These are phyloP conservation scores for Umbelopsis isabellina DNA, from an alignment of 192 early-diverging fungal species.

Conservation along the genomic window DNA sequence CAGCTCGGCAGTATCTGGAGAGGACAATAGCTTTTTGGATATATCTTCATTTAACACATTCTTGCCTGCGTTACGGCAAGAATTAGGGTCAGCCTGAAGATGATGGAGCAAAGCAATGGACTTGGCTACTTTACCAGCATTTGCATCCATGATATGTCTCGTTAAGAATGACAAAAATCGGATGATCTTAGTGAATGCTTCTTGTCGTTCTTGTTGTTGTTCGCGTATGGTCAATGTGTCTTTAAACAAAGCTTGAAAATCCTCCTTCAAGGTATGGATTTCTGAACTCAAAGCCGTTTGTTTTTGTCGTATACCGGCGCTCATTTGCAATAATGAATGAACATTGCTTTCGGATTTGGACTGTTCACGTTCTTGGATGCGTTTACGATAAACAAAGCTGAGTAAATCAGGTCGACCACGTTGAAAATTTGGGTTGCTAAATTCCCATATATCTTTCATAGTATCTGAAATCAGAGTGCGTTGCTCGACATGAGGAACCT, in stretches of 20 bases:
- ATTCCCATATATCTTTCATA: conserved; percentile 84
- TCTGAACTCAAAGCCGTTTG: conserved; percentile 88
- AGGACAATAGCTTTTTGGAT: not conserved
- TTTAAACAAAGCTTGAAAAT: conserved; percentile 85
- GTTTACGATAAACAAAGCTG: conserved; percentile 83
- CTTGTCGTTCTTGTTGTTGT: conserved; percentile 80
- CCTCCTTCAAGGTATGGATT: conserved; percentile 79
- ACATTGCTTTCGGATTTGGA: conserved; percentile 35
- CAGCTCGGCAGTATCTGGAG: not conserved
- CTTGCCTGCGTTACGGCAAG: conserved; percentile 11
- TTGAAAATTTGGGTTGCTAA: conserved; percentile 85
- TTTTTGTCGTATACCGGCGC: conserved; percentile 85
- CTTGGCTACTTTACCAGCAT: not conserved
- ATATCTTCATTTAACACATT: not conserved
- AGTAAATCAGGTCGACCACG: conserved; percentile 86
- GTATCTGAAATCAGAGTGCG: conserved; percentile 78
- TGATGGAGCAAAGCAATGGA: not conserved
- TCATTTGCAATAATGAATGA: conserved; percentile 44
- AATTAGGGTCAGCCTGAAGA: not conserved
- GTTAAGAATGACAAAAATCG: conserved; percentile 71
- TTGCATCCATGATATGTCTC: not conserved
- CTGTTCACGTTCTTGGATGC: conserved; percentile 42
- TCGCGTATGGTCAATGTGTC: conserved; percentile 72
- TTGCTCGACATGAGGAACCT: conserved; percentile 86
- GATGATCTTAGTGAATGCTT: conserved; percentile 90